These are phyloP conservation scores for Pichia sp. DNA, from an alignment of 1,139 yeast species.

Conservation along the genomic window DNA sequence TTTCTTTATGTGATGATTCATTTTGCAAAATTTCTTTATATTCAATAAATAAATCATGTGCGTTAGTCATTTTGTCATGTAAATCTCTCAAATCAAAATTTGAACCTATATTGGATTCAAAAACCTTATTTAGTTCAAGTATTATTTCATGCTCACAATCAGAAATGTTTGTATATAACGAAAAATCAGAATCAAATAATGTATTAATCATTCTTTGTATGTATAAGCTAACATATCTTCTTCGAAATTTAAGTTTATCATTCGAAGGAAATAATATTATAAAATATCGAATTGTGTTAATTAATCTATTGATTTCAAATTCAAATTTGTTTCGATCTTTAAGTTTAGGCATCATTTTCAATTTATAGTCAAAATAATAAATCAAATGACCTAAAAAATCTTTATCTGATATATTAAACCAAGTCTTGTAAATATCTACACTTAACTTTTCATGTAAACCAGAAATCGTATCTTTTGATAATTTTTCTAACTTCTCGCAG, in stretches of 20 bases:
- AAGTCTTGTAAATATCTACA: not conserved
- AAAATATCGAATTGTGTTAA: not conserved
- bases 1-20: too few relatives aligned
- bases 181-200: constrained; percentile 1
- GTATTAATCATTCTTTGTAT: constrained; percentile 7
- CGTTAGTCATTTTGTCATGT: too few relatives aligned
- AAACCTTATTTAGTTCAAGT: too few relatives aligned
- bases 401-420: constrained; percentile 2
- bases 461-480: not conserved
- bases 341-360: constrained; percentile 5
- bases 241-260: constrained; percentile 1
- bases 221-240: not conserved
- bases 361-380: constrained; percentile 7
- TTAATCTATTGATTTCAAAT: not conserved
- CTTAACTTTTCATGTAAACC: not conserved
- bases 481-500: not conserved
- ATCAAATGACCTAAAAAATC: constrained; percentile 6
- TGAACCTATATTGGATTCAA: not conserved
- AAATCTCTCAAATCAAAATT: too few relatives aligned
- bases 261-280: not conserved
- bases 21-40: too few relatives aligned
- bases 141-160: constrained; percentile 11
- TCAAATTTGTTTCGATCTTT: constrained; percentile 11
- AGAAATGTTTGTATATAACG: constrained; percentile 3
- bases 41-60: too few relatives aligned